A percentile compares a stretch with the other conserved stretches of the same genome.
Conservation (phyloP, 257 asterid genomes). For the Cruciata laevipes region DNA sequence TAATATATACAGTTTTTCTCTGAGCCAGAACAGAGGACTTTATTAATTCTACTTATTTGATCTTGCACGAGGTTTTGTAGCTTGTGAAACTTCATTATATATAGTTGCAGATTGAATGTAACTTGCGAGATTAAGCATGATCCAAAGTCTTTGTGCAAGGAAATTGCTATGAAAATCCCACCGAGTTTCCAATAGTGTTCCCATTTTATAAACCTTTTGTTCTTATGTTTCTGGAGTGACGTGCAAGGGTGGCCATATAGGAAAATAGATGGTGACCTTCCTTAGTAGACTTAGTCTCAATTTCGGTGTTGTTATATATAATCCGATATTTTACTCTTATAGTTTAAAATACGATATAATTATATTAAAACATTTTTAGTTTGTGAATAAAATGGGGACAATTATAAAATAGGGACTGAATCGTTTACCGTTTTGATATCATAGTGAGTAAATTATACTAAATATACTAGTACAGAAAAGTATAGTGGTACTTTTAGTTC, state of each 20-base stretch:
- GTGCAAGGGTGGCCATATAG: constrained; percentile 1
- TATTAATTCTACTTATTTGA: background rate
- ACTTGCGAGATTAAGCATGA: background rate
- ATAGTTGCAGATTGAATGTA: too few species aligned
- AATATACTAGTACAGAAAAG: too few species aligned
- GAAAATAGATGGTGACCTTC: background rate
- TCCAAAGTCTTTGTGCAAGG: background rate
- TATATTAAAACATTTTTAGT: too few species aligned
- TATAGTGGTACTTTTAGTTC: too few species aligned
- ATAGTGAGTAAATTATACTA: too few species aligned
- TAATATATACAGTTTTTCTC: background rate
- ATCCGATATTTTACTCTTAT: too few species aligned
- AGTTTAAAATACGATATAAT: too few species aligned
- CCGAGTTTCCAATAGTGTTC: constrained; percentile 1
- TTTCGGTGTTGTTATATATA: too few species aligned
- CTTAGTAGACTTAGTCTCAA: background rate
- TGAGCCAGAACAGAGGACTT: background rate
- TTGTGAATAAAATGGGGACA: too few species aligned
- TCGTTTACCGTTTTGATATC: too few species aligned
- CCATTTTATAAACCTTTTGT: background rate
- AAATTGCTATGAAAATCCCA: constrained; percentile 13
- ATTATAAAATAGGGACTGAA: too few species aligned
- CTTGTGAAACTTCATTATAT: constrained; percentile 7
- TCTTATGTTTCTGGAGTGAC: background rate
- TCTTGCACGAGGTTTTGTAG: background rate